phyloP scores from a whole-genome alignment of 495 filamentous ascomycete genomes.

The Daldinia loculata region DNA sequence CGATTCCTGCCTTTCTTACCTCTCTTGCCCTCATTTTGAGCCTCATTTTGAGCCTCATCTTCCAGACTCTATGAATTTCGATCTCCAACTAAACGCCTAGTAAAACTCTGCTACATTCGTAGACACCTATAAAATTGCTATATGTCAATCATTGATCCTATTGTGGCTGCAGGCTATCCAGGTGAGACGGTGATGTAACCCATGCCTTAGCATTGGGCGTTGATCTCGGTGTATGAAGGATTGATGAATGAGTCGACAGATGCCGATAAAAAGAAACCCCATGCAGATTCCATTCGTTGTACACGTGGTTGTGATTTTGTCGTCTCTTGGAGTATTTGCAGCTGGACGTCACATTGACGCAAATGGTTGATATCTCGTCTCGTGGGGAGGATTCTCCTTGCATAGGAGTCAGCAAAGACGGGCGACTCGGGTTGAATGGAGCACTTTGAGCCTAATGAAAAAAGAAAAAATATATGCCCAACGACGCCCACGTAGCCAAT shows the following conservation, averaged over 20 bases:
- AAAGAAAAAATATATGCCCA: conserved; percentile 13
- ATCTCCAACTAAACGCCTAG: not conserved
- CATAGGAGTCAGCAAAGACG: not conserved
- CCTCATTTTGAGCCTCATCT: not conserved
- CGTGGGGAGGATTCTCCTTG: not conserved
- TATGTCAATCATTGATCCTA: not conserved
- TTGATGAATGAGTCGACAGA: not conserved
- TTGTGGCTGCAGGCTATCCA: conserved; percentile 10
- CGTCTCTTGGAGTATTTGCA: conserved; percentile 11
- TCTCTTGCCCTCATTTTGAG: not conserved
- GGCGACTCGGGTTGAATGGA: conserved; percentile 6
- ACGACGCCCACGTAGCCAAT: conserved; percentile 26
- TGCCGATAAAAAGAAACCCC: not conserved
- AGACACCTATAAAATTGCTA: not conserved
- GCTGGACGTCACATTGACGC: conserved; percentile 21
- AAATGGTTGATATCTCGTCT: not conserved
- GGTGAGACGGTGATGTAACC: conserved; percentile 25
- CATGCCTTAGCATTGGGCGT: conserved; percentile 2
- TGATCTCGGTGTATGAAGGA: conserved; percentile 28
- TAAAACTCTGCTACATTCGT: not conserved
- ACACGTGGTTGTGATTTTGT: conserved; percentile 21
- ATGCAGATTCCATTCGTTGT: conserved; percentile 6
- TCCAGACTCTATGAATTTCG: not conserved
- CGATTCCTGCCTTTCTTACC: not conserved
- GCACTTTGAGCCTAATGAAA: conserved; percentile 11